Base-by-base conservation (phyloP, 441 rosid species). In the Gossypium schwendimanii region DNA sequence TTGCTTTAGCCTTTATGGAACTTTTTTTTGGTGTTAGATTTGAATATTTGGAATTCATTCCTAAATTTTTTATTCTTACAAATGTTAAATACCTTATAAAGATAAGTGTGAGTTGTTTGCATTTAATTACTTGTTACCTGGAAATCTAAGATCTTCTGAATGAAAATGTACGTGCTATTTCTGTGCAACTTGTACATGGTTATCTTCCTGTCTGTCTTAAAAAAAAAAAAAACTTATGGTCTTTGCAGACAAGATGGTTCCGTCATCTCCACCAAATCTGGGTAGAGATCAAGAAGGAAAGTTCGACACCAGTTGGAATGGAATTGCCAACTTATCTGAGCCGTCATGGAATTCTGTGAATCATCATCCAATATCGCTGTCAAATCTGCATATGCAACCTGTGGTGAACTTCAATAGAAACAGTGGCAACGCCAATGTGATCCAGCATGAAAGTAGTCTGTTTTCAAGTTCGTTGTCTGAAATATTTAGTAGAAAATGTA, bases 381-480 rank as follows among this genome's bases (percentile, higher is more conserved):
- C 90, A 72, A 82, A 77, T 80, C 76, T 81, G 70, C 69, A 76
- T 47, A 76, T 64, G 76, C 76, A 60, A 68, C 72, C 77, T 18
- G 75, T 79, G 7, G 73, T 80, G 12, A 79, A 70, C 44, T 71
- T 81, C 69, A 78, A 77, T 76, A 83, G 80, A 66, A 82, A 72
- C 57, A 73, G 59, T 53, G 57, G 69, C 47, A 14, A 57, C 26
- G 8, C 63, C 14, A 82, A 53, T 69, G 84, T 81, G 70, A 65
- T 80, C 70, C 87, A 86, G 77, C 82, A 81, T 80, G 94, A 89
- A 75, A 89, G 87, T 82, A 87, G 94, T 76, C 85, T 89, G 47
- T 89, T 87, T 77, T 89, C 94, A 53, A 87, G 91, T 82, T 89
- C 94, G 4, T 75, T 89, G 60, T 87, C 94, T 28, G 94, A 87